Conservation (phyloP, 768 basidiomycete genomes). For the Lactarius sanguifluus region DNA sequence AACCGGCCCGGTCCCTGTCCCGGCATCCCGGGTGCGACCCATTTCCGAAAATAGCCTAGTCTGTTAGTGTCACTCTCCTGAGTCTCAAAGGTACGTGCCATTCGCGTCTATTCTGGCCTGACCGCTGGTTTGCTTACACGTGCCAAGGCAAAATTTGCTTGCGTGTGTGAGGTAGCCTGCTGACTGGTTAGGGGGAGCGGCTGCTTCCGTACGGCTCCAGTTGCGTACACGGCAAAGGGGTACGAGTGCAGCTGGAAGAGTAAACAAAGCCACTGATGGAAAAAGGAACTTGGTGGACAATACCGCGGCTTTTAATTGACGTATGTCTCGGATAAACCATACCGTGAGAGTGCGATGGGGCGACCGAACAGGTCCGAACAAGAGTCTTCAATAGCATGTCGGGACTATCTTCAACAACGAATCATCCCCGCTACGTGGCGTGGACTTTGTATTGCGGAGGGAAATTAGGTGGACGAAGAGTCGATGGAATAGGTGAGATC, state of each 20-base stretch:
- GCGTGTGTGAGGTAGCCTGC: neutral
- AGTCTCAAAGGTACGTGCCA: neutral
- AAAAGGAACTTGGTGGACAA: slow-evolving; percentile 3
- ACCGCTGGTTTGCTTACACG: neutral
- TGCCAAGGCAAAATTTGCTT: neutral
- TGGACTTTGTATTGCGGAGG: neutral
- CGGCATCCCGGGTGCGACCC: slow-evolving; percentile 1
- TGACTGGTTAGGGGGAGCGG: neutral
- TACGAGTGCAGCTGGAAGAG: neutral
- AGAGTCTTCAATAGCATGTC: slow-evolving; percentile 5
- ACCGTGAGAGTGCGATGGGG: slow-evolving; percentile 1
- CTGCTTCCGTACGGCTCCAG: neutral
- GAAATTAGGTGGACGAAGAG: slow-evolving; percentile 9
- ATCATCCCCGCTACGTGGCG: neutral
- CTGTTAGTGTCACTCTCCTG: neutral
- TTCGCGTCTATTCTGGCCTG: neutral
- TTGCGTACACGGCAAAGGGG: neutral
- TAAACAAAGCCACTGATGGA: neutral
- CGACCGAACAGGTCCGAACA: slow-evolving; percentile 5
- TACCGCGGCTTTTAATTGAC: neutral
- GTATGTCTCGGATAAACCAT: slow-evolving; percentile 12
- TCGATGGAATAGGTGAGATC: too few species aligned
- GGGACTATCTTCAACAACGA: neutral
- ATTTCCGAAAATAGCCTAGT: neutral
- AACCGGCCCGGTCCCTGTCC: neutral